Percentiles rank a stretch among this genome's conserved stretches.
Evolutionary conservation across 441 rosid genomes (phyloP).

Genomic region (Iberis amara): DNA sequence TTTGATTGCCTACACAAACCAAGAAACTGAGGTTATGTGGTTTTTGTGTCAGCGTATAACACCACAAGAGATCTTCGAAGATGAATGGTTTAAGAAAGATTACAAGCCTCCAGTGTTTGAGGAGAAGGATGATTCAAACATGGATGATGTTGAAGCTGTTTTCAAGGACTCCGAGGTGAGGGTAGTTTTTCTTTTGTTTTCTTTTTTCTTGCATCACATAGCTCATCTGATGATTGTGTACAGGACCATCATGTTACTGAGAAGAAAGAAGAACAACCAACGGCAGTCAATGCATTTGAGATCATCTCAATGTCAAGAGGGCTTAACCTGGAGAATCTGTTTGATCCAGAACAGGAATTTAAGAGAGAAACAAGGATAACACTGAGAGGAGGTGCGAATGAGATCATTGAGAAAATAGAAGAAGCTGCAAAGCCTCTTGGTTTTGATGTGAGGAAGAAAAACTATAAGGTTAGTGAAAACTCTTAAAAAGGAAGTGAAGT

Average conservation of each 20-base stretch:
- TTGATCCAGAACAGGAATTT: conserved; percentile 70
- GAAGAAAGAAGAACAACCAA: conserved; percentile 74
- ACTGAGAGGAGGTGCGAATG: conserved; percentile 66
- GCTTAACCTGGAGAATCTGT: conserved; percentile 71
- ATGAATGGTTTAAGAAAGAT: conserved; percentile 85
- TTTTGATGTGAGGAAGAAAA: conserved; percentile 84
- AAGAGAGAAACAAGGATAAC: conserved; percentile 90
- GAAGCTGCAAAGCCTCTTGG: conserved; percentile 97
- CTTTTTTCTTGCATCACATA: neutral
- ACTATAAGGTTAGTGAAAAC: conserved; percentile 65
- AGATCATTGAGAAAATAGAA: conserved; percentile 82
- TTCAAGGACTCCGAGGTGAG: conserved; percentile 72
- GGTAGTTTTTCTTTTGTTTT: neutral
- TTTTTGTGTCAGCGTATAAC: conserved; percentile 60
- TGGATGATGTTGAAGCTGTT: conserved; percentile 90
- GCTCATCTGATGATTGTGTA: conserved; percentile 10
- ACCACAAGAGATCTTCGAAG: conserved; percentile 67
- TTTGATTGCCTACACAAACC: neutral
- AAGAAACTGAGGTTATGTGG: conserved; percentile 5
- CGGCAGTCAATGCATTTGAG: conserved; percentile 83
- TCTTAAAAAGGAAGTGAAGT: neutral
- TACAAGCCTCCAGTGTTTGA: conserved; percentile 70
- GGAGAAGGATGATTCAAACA: conserved; percentile 62
- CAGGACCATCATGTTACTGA: conserved; percentile 89
- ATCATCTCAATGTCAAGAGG: conserved; percentile 88